Percentiles rank a stretch among this genome's conserved stretches.
phyloP scores from a whole-genome alignment of 805 yeast genomes.

The Priceomyces haplophilus region DNA sequence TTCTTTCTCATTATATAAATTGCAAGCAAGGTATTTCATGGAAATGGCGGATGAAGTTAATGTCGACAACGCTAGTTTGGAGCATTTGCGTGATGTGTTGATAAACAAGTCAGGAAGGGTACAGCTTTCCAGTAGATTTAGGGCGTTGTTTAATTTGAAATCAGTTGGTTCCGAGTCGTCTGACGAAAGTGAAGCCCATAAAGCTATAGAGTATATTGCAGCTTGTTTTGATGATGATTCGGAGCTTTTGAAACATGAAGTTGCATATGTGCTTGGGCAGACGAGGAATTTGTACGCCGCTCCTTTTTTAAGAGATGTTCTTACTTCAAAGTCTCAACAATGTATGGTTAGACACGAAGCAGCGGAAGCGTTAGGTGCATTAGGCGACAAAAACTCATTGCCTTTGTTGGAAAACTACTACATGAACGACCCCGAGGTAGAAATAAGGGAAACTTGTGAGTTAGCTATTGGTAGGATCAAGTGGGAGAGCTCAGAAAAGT shows the following conservation, averaged over 20 bases:
- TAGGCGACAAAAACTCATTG: slow-evolving; percentile 76
- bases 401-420: slow-evolving; percentile 61
- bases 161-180: slow-evolving; percentile 75
- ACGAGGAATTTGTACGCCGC: slow-evolving; percentile 81
- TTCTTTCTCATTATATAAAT: background rate
- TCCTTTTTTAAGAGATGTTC: slow-evolving; percentile 67
- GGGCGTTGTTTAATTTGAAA: slow-evolving; percentile 91
- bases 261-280: slow-evolving; percentile 96
- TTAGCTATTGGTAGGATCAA: slow-evolving; percentile 91
- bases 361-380: slow-evolving; percentile 97
- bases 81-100: slow-evolving; percentile 69
- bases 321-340: slow-evolving; percentile 66
- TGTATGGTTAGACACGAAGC: slow-evolving; percentile 99
- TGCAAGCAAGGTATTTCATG: background rate
- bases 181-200: slow-evolving; percentile 50
- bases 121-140: slow-evolving; percentile 80
- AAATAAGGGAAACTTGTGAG: slow-evolving; percentile 96
- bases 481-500: slow-evolving; percentile 77
- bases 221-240: slow-evolving; percentile 78
- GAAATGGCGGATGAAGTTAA: slow-evolving; percentile 34
- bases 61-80: slow-evolving; percentile 47
- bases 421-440: slow-evolving; percentile 74
- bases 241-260: slow-evolving; percentile 94
- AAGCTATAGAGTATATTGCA: slow-evolving; percentile 78
- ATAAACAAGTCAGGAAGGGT: slow-evolving; percentile 63